Percentiles rank a stretch among this genome's conserved stretches.
These are phyloP conservation scores for Daldinia concentrica DNA, from an alignment of 495 filamentous ascomycete genomes.

Conservation along the genomic window DNA sequence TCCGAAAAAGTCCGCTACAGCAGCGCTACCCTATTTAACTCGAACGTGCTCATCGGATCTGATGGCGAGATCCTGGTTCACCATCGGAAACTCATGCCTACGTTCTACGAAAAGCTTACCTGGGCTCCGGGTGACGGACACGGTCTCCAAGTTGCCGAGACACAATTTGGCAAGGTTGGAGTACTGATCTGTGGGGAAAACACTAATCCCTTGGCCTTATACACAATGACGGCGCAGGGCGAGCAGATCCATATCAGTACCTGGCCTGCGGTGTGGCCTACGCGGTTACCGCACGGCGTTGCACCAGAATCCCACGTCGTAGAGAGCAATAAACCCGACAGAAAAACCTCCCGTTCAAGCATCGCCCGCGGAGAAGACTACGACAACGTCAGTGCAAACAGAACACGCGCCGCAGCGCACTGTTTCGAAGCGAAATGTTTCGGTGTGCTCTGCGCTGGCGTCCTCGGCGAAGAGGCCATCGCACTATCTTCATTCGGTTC, in stretches of 20 bases:
- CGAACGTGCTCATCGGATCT: constrained; percentile 48
- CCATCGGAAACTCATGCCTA: constrained; percentile 53
- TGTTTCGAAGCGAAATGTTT: constrained; percentile 60
- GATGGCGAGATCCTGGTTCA: constrained; percentile 48
- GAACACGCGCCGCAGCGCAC: constrained; percentile 52
- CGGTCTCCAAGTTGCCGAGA: constrained; percentile 44
- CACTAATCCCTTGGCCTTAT: constrained; percentile 50
- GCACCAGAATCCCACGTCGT: constrained; percentile 14
- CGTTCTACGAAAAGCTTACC: constrained; percentile 52
- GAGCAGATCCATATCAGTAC: constrained; percentile 49
- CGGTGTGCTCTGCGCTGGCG: constrained; percentile 50
- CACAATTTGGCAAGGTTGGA: constrained; percentile 43
- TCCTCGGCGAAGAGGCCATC: constrained; percentile 45
- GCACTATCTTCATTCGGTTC: constrained; percentile 26
- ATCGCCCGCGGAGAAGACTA: constrained; percentile 42
- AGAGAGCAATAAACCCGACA: not conserved
- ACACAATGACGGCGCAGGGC: constrained; percentile 42
- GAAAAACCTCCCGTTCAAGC: constrained; percentile 2
- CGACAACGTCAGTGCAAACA: constrained; percentile 55
- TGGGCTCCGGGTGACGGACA: constrained; percentile 51
- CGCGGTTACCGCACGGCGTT: constrained; percentile 43
- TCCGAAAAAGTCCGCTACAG: constrained; percentile 48
- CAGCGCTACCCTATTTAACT: constrained; percentile 49
- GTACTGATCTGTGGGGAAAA: constrained; percentile 54
- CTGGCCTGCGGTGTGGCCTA: constrained; percentile 49